A percentile compares a stretch with the other conserved stretches of the same genome.
Evolutionary conservation across 1,139 yeast species (phyloP).

Genomic region (Hyphopichia wangnamkhiaoensis): DNA sequence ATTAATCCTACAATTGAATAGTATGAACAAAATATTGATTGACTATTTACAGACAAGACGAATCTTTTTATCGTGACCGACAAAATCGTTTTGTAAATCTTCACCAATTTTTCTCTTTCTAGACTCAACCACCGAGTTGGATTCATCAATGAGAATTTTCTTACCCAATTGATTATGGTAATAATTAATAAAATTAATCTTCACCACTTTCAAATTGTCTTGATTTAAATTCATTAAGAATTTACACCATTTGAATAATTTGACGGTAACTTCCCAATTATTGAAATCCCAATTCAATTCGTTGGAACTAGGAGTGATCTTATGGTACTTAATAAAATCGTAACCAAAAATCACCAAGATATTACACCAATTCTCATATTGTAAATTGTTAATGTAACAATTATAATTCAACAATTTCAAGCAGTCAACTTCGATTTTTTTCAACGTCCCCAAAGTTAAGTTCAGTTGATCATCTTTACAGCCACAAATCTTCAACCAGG

Average conservation of each 20-base stretch:
- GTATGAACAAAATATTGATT: neutral
- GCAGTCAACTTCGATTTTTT: conserved; percentile 54
- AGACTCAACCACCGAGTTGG: neutral
- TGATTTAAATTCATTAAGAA: conserved; percentile 26
- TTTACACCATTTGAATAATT: conserved; percentile 32
- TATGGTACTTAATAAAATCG: conserved; percentile 38
- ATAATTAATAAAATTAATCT: conserved; percentile 32
- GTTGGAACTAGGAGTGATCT: conserved; percentile 18
- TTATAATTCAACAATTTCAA: conserved; percentile 57
- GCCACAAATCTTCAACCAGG: conserved; percentile 82
- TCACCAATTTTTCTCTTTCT: neutral
- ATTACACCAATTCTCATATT: conserved; percentile 60
- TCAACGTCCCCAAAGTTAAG: conserved; percentile 43
- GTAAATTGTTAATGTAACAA: conserved; percentile 48
- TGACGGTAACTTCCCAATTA: conserved; percentile 17
- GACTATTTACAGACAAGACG: conserved; percentile 14
- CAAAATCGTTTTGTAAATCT: neutral
- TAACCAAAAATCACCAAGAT: conserved; percentile 45
- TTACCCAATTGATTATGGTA: conserved; percentile 36
- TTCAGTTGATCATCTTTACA: conserved; percentile 26
- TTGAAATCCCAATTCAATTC: conserved; percentile 35
- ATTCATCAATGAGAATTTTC: conserved; percentile 26
- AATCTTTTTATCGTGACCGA: conserved; percentile 7
- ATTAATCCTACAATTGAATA: neutral
- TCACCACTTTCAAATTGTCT: conserved; percentile 18